These are phyloP conservation scores for Phaseolus lunatus DNA, from an alignment of 306 rosid genomes.

Conservation along the genomic window DNA sequence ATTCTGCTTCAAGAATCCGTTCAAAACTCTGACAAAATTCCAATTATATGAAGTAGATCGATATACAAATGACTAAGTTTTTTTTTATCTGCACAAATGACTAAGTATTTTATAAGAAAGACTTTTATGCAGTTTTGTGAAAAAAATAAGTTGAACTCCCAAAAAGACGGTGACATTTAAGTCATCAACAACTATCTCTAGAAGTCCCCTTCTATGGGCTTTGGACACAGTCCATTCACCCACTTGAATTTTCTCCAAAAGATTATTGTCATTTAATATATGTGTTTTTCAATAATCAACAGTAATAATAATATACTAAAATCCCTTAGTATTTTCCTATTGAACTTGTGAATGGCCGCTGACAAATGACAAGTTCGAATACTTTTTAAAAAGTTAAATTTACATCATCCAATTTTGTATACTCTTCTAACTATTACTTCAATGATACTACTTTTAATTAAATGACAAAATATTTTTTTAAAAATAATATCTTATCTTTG, in stretches of 20 bases:
- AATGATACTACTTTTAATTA: not conserved
- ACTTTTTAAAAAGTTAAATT: not conserved
- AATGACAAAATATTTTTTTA: not conserved
- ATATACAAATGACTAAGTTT: too few species aligned
- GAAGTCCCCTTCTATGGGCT: not conserved
- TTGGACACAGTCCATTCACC: not conserved
- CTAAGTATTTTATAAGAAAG: too few species aligned
- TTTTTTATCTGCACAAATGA: too few species aligned
- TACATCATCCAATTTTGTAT: not conserved
- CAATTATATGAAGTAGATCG: too few species aligned
- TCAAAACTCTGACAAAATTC: too few species aligned
- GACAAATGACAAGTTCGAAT: constrained; percentile 13
- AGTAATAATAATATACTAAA: not conserved
- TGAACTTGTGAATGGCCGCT: not conserved
- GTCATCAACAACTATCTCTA: not conserved
- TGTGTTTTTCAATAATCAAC: not conserved
- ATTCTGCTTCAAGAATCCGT: too few species aligned
- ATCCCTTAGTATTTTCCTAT: not conserved
- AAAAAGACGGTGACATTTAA: not conserved
- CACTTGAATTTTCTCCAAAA: not conserved
- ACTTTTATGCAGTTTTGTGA: not conserved
- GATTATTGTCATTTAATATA: not conserved
- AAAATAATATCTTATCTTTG: not conserved
- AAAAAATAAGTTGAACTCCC: not conserved
- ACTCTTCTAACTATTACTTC: not conserved